Evolutionary conservation across 2,329 filamentous ascomycete genomes (phyloP), one percentile per base, ranked within the genome.

Genomic region (Trichoderma koningiopsis): DNA sequence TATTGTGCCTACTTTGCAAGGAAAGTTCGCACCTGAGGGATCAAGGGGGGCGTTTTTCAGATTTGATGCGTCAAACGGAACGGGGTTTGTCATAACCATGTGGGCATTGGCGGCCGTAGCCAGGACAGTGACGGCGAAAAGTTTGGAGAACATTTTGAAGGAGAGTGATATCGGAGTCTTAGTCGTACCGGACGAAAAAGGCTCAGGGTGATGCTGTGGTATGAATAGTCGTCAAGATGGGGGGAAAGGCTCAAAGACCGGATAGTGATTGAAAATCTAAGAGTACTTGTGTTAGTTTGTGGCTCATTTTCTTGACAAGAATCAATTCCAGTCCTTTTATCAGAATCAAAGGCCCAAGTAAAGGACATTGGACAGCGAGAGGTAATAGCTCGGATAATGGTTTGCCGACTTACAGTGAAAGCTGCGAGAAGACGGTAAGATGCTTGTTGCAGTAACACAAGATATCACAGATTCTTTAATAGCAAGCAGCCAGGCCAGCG

Each of bases 61-160:
- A 0, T 8, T 69, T 0, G 77, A 73, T 1, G 73, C 72, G 19
- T 79, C 75, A 71, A 88, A 94, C 0, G 93, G 93, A 4, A 83
- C 77, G 0, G 96, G 95, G 10, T 82, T 84, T 64, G 76, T 81
- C 84, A 98, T 90, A 52, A 86, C 82, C 85, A 97, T 91, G 80
- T 98, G 96, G 55, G 91, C 93, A 61, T 87, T 86, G 74, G 85
- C 87, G 67, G 87, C 74, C 71, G 88, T 81, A 73, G 86, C 84
- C 75, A 94, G 79, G 76, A 88, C 85, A 86, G 82, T 75, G 56
- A 83, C 68, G 65, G 87, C 79, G 71, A 87, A 75, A 73, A 83
- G 77, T 75, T 85, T 85, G 65, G 82, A 76, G 75, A 82, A 80
- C 86, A 87, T 87, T 75, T 79, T 87, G 81, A 83, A 47, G 29